Evolutionary conservation across 139 green algal species (phyloP).

Genomic region (Micractinium conductrix): DNA sequence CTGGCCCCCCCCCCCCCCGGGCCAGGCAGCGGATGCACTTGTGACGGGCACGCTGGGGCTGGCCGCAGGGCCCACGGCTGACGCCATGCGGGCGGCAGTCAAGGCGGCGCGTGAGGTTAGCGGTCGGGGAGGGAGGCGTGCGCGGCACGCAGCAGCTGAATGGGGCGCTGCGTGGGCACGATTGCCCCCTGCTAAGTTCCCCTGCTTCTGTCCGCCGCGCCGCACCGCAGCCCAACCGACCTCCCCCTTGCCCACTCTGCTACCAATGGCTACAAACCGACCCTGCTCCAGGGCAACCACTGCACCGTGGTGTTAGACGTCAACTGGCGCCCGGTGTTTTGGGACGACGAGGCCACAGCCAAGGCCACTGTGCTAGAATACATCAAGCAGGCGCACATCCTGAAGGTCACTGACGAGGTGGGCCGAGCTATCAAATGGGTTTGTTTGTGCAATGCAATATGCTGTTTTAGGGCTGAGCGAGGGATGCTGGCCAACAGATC

Average conservation of each 20-base stretch:
- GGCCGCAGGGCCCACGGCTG: constrained; percentile 65
- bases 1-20: neutral
- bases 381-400: constrained; percentile 68
- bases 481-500: no score
- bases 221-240: no score
- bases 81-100: constrained; percentile 68
- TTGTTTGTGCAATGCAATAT: no score
- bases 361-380: constrained; percentile 47
- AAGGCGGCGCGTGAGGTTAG: constrained; percentile 37
- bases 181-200: no score
- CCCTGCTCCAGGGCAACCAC: neutral
- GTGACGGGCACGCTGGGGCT: constrained; percentile 88
- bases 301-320: constrained; percentile 81
- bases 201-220: no score
- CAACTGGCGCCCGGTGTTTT: constrained; percentile 95
- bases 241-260: no score
- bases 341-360: constrained; percentile 54
- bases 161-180: neutral
- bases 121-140: neutral
- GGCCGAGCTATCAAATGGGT: no score
- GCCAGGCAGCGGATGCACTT: constrained; percentile 62
- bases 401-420: constrained; percentile 86
- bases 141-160: no score
- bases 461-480: no score
- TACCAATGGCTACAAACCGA: no score